Base-by-base conservation (phyloP, 805 yeast species). In the Yueomyces sp. region DNA sequence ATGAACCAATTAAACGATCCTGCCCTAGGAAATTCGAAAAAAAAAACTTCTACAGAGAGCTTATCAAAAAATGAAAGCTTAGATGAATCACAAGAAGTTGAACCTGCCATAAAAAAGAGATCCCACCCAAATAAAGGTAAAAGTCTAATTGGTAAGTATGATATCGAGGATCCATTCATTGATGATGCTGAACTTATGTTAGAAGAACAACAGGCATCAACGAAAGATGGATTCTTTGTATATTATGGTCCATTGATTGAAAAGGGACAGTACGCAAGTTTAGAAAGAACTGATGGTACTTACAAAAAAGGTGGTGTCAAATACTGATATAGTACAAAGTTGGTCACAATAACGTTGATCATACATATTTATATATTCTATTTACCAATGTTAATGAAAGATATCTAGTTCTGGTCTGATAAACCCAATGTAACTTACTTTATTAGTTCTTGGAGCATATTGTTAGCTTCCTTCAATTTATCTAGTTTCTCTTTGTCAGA, bases 221-320 rank as follows among this genome's bases (percentile, higher is more conserved):
- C 96, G 0, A 83, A 83, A 50, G 97, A 92, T 56, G 98, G 97
- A 2, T 92, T 88, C 59, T 92, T 90, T 52, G 96, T 92, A 0
- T 92, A 79, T 62, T 85, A 87, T 68, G 99, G 99, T 0, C 94
- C 95, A 2, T 66, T 90, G 47, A 77, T 81, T 30, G 88, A 81
- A 40, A 79, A 75, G 41, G 70, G 70, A 12, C 68, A 69, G 41
- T 61, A 65, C 37, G 71, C 74, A 11, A 63, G 69, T 46, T 64
- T 72, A 42, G 77, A 68, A 47, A 62, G 71, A 40, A 68, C 67
- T 2, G 70, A 67, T 45, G 72, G 70, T 40, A 67, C 68, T 4
- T 62, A 62, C 47, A 70, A 68, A 48, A 59, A 67, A 50, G 60
- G 61, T 31, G 57, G 60, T 41, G 51, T 58, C 37, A 57, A 65